A percentile compares a stretch with the other conserved stretches of the same genome.
Evolutionary conservation across 1,139 yeast genomes (phyloP).

Genomic region (Schwanniomyces etchellsii): DNA sequence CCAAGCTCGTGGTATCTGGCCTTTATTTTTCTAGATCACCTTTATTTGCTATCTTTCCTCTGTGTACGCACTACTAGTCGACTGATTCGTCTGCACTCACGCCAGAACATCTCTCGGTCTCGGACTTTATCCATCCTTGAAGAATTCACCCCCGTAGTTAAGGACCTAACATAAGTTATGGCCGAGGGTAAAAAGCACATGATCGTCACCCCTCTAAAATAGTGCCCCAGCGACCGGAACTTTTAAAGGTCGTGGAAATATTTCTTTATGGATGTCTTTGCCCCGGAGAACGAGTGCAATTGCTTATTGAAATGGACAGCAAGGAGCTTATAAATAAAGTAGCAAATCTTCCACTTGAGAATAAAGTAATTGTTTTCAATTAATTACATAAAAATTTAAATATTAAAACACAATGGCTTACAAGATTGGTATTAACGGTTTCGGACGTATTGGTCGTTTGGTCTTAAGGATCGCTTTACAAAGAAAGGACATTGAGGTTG

Average conservation of each 20-base stretch:
- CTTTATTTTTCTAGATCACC: no score
- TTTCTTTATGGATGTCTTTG: slow-evolving; percentile 11
- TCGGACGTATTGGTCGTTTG: slow-evolving; percentile 87
- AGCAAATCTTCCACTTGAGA: slow-evolving; percentile 5
- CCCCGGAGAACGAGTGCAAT: slow-evolving; percentile 8
- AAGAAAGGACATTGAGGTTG: slow-evolving; percentile 69
- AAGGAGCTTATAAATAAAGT: slow-evolving; percentile 1
- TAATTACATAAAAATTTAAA: slow-evolving; percentile 3
- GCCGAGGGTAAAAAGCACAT: no score
- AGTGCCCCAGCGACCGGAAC: no score
- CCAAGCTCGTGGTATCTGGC: no score
- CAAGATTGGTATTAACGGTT: slow-evolving; percentile 78
- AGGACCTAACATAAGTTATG: no score
- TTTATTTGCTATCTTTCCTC: no score
- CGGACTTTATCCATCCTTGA: background rate
- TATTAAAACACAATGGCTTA: slow-evolving; percentile 27
- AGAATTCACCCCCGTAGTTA: no score
- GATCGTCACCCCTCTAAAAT: no score
- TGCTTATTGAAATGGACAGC: background rate
- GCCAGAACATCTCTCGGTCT: background rate
- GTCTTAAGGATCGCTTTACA: slow-evolving; percentile 73
- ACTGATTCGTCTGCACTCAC: background rate
- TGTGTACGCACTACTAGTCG: no score
- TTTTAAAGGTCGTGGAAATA: no score
- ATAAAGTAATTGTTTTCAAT: slow-evolving; percentile 4